Evolutionary conservation across 208 protist species (phyloP).

Genomic region (Naegleria gruberi): DNA sequence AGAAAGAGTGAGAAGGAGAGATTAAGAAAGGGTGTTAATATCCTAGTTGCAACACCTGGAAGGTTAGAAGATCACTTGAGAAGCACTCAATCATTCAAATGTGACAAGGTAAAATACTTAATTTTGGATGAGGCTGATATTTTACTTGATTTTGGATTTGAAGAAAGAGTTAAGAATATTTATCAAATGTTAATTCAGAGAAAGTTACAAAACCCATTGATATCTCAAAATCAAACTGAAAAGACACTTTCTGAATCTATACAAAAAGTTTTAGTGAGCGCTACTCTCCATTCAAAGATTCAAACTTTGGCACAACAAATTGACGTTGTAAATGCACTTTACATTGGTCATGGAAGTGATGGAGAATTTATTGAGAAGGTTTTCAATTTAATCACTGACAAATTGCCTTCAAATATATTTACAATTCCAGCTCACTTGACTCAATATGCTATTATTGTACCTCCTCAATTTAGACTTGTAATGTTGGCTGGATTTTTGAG

Average conservation of each 20-base stretch:
- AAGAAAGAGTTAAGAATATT: constrained; percentile 27
- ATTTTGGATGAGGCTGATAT: constrained; percentile 58
- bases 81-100: constrained; percentile 48
- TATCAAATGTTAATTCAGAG: background rate
- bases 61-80: constrained; percentile 56
- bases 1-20: constrained; percentile 30
- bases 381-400: background rate
- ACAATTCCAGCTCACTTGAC: constrained; percentile 48
- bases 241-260: background rate
- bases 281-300: constrained; percentile 13
- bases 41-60: constrained; percentile 60
- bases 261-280: background rate
- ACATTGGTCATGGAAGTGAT: background rate
- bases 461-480: constrained; percentile 56
- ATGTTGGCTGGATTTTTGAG: constrained; percentile 57
- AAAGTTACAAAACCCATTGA: background rate
- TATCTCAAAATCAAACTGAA: background rate
- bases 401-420: constrained; percentile 25
- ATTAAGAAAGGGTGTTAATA: constrained; percentile 39
- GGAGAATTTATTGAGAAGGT: constrained; percentile 17
- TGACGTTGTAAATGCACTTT: background rate
- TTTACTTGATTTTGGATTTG: constrained; percentile 28
- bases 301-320: background rate
- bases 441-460: constrained; percentile 57
- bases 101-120: constrained; percentile 33